Evolutionary conservation across 192 early-diverging fungal genomes (phyloP).

Genomic region (Pilaira anomala): DNA sequence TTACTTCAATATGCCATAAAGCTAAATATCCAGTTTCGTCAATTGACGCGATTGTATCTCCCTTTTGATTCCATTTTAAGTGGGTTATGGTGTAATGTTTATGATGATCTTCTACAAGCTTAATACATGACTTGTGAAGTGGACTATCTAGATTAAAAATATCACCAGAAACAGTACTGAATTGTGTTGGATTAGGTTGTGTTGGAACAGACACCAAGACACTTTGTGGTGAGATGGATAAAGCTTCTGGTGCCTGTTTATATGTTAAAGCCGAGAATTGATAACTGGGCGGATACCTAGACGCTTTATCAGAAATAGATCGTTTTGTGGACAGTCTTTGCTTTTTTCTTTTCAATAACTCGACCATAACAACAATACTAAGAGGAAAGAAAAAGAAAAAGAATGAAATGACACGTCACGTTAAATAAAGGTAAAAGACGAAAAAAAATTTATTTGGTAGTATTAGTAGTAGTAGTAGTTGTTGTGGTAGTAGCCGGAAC

Average conservation of each 20-base stretch:
- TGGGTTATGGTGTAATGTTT: slow-evolving; percentile 30
- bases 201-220: slow-evolving; percentile 12
- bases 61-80: slow-evolving; percentile 37
- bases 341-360: no score
- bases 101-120: slow-evolving; percentile 25
- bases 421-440: no score
- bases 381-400: no score
- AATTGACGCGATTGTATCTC: slow-evolving; percentile 26
- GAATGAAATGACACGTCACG: no score
- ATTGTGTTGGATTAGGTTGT: slow-evolving; percentile 1
- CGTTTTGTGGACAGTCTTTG: no score
- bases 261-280: slow-evolving; percentile 14
- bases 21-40: slow-evolving; percentile 38
- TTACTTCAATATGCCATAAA: slow-evolving; percentile 34
- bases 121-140: slow-evolving; percentile 12
- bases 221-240: slow-evolving; percentile 13
- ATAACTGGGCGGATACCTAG: slow-evolving; percentile 10
- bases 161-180: slow-evolving; percentile 19
- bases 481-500: no score
- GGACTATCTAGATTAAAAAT: slow-evolving; percentile 10
- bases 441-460: no score
- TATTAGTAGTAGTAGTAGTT: no score
- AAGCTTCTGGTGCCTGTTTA: slow-evolving; percentile 16
- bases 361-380: no score
- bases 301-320: no score